Evolutionary conservation across 2,329 filamentous ascomycete species (phyloP).

Genomic region (Emergomyces orientalis): DNA sequence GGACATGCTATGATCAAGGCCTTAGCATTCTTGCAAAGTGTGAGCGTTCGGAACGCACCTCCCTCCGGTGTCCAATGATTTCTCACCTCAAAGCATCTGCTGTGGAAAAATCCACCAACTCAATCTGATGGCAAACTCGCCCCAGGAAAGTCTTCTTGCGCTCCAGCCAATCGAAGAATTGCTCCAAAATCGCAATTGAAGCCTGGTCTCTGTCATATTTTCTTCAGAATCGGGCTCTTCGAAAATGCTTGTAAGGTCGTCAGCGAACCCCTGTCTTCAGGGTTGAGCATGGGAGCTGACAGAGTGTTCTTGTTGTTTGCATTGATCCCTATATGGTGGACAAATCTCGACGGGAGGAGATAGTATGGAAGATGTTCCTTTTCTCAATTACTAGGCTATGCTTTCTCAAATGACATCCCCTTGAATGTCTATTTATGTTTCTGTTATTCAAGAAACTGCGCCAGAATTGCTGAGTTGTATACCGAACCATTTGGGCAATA

Average conservation of each 20-base stretch:
- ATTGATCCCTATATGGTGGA: not conserved
- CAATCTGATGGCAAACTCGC: not conserved
- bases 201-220: not conserved
- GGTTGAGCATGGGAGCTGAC: not conserved
- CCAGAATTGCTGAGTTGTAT: not conserved
- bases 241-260: not conserved
- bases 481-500: not conserved
- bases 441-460: not conserved
- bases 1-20: too few relatives aligned
- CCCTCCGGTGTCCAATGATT: not conserved
- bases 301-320: not conserved
- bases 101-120: not conserved
- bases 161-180: not conserved
- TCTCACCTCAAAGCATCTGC: not conserved
- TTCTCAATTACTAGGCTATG: not conserved
- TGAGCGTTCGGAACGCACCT: too few relatives aligned
- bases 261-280: not conserved
- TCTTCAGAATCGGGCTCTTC: not conserved
- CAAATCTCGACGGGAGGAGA: not conserved
- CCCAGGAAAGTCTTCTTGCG: not conserved
- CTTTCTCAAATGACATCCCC: not conserved
- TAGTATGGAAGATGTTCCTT: not conserved
- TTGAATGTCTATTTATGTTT: not conserved
- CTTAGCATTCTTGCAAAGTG: too few relatives aligned
- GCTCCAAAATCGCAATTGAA: not conserved